phyloP scores from a whole-genome alignment of 208 protist genomes.

The Acanthamoeba polyphaga region DNA sequence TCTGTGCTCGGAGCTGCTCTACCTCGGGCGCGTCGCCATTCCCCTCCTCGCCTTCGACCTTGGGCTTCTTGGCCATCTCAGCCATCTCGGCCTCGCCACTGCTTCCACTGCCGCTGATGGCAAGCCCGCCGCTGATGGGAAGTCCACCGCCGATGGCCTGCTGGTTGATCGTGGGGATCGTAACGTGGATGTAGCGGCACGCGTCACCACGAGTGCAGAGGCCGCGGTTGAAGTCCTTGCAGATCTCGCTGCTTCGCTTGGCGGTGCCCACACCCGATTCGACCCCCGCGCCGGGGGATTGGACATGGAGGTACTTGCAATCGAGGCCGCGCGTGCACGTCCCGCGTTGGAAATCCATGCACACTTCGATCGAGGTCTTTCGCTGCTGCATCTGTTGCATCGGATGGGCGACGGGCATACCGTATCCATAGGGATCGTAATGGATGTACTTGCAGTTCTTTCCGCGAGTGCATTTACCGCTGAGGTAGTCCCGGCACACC shows the following conservation, averaged over 20 bases:
- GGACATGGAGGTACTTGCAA: slow-evolving; percentile 37
- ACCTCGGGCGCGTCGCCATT: background rate
- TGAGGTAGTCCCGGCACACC: slow-evolving; percentile 24
- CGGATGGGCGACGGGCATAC: background rate
- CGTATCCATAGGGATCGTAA: background rate
- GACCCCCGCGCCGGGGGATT: background rate
- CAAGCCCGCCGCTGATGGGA: background rate
- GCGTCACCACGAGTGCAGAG: background rate
- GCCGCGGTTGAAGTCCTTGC: slow-evolving; percentile 49
- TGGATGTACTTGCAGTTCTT: slow-evolving; percentile 52
- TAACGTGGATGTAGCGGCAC: slow-evolving; percentile 32
- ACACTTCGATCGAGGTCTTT: slow-evolving; percentile 40
- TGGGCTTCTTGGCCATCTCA: slow-evolving; percentile 4
- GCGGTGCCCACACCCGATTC: background rate
- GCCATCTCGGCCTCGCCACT: background rate
- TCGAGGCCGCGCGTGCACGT: background rate
- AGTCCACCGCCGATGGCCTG: background rate
- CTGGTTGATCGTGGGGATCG: slow-evolving; percentile 4
- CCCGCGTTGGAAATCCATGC: slow-evolving; percentile 13
- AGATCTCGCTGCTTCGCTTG: slow-evolving; percentile 12
- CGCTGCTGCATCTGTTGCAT: background rate
- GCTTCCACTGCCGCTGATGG: too few relatives aligned
- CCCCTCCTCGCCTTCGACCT: background rate
- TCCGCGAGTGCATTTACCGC: slow-evolving; percentile 16
- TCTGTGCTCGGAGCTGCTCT: background rate